Conservation (phyloP, 2,329 filamentous ascomycete genomes). For the Thielaviopsis populi region DNA sequence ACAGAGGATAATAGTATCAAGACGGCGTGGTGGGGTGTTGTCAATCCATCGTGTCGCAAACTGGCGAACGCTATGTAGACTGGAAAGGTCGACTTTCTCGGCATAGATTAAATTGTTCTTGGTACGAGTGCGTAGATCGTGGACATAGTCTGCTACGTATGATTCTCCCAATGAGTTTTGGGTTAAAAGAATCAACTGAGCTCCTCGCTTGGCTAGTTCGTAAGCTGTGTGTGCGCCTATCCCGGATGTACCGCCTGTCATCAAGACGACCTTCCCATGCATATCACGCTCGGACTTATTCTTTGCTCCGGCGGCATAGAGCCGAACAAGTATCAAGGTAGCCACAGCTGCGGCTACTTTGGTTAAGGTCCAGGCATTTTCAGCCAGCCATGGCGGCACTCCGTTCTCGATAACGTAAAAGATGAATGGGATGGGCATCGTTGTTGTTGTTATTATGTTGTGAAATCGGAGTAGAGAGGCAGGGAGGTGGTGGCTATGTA, state of each 20-base stretch:
- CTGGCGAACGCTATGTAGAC: slow-evolving; percentile 74
- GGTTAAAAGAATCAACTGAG: slow-evolving; percentile 81
- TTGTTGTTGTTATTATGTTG: slow-evolving; percentile 17
- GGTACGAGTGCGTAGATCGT: slow-evolving; percentile 64
- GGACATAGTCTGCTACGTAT: slow-evolving; percentile 83
- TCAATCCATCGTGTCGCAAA: slow-evolving; percentile 99
- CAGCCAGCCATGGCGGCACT: slow-evolving; percentile 33
- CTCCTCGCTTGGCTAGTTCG: slow-evolving; percentile 64
- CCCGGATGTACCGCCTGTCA: slow-evolving; percentile 89
- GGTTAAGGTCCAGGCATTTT: slow-evolving; percentile 30
- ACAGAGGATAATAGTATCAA: slow-evolving; percentile 85
- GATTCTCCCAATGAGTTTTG: slow-evolving; percentile 67
- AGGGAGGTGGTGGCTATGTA: neutral
- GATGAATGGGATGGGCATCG: slow-evolving; percentile 40
- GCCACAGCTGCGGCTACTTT: slow-evolving; percentile 27
- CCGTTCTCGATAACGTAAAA: slow-evolving; percentile 34
- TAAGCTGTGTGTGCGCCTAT: slow-evolving; percentile 66
- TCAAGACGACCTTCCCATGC: slow-evolving; percentile 85
- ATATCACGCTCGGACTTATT: slow-evolving; percentile 69
- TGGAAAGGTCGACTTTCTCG: slow-evolving; percentile 81
- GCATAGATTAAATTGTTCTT: slow-evolving; percentile 84
- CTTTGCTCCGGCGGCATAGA: slow-evolving; percentile 58
- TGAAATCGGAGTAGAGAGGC: neutral
- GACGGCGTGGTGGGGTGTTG: slow-evolving; percentile 70
- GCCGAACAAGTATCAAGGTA: slow-evolving; percentile 42